Percentiles rank a stretch among this genome's conserved stretches.
Conservation (phyloP, 352 stramenopile genomes). For the Synura sp. region DNA sequence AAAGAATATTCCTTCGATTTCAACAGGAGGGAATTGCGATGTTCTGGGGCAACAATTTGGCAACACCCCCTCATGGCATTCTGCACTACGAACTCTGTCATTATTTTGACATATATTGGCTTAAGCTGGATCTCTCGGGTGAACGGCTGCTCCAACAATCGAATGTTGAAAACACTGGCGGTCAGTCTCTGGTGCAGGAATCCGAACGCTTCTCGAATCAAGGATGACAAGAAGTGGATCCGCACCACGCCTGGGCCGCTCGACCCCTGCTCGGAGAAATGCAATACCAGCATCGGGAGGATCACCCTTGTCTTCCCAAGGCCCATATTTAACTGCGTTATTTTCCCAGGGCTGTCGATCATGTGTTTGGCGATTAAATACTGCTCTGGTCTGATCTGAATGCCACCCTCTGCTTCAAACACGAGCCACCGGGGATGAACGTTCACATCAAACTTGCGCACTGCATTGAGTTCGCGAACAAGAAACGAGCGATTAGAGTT, state of each 20-base stretch:
- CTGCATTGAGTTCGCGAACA: slow-evolving; percentile 57
- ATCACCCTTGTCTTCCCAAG: slow-evolving; percentile 74
- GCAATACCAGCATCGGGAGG: slow-evolving; percentile 68
- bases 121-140: slow-evolving; percentile 58
- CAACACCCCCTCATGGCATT: slow-evolving; percentile 53
- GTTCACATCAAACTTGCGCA: slow-evolving; percentile 52
- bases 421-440: slow-evolving; percentile 66
- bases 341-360: slow-evolving; percentile 52
- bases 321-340: slow-evolving; percentile 74
- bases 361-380: slow-evolving; percentile 61
- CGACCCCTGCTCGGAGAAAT: slow-evolving; percentile 51
- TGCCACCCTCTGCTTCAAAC: slow-evolving; percentile 64
- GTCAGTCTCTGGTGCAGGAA: slow-evolving; percentile 62
- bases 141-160: slow-evolving; percentile 64
- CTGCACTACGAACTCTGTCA: slow-evolving; percentile 49
- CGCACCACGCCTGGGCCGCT: no score
- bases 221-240: slow-evolving; percentile 58
- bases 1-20: slow-evolving; percentile 61
- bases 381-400: slow-evolving; percentile 69
- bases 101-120: slow-evolving; percentile 46
- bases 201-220: slow-evolving; percentile 62
- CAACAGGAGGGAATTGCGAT: slow-evolving; percentile 75
- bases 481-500: slow-evolving; percentile 45
- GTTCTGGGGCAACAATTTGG: no score
- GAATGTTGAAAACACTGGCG: slow-evolving; percentile 52